phyloP scores from a whole-genome alignment of 371 early-diverging fungal genomes.

The Apophysomyces sp. region DNA sequence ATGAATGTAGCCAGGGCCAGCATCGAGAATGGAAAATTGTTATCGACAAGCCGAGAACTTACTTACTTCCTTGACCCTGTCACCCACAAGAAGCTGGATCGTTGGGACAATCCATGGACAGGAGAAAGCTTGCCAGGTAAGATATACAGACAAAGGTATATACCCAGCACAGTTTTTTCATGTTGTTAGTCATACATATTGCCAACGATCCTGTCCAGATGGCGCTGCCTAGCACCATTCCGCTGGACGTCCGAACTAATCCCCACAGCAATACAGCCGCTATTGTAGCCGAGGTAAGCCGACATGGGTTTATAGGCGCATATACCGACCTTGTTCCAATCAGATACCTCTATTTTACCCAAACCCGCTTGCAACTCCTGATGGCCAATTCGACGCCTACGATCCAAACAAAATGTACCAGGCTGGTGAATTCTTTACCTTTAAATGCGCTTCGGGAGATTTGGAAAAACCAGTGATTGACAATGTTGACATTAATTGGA shows the following conservation, averaged over 20 bases:
- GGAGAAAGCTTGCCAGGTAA: slow-evolving; percentile 32
- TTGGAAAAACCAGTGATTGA: slow-evolving; percentile 19
- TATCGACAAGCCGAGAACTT: slow-evolving; percentile 25
- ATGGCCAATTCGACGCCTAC: slow-evolving; percentile 25
- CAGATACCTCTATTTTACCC: slow-evolving; percentile 39
- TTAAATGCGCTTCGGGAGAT: slow-evolving; percentile 22
- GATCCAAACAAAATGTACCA: slow-evolving; percentile 35
- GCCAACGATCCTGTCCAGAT: slow-evolving; percentile 46
- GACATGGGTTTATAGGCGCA: not conserved
- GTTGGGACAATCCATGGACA: slow-evolving; percentile 44
- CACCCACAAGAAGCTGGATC: slow-evolving; percentile 22
- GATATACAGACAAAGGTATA: not conserved
- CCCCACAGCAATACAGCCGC: slow-evolving; percentile 12
- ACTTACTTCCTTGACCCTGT: slow-evolving; percentile 35
- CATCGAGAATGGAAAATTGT: slow-evolving; percentile 24
- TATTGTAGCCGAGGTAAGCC: slow-evolving; percentile 23
- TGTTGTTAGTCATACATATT: slow-evolving; percentile 29
- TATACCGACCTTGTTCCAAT: not conserved
- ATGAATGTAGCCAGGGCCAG: slow-evolving; percentile 38
- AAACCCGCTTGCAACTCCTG: slow-evolving; percentile 26
- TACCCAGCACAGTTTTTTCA: not conserved
- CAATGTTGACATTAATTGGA: slow-evolving; percentile 36
- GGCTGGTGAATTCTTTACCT: slow-evolving; percentile 41
- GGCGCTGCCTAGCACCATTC: slow-evolving; percentile 26
- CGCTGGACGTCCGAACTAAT: slow-evolving; percentile 20